Conservation (phyloP, 148 eudicot species). For the Agrostemma githago region DNA sequence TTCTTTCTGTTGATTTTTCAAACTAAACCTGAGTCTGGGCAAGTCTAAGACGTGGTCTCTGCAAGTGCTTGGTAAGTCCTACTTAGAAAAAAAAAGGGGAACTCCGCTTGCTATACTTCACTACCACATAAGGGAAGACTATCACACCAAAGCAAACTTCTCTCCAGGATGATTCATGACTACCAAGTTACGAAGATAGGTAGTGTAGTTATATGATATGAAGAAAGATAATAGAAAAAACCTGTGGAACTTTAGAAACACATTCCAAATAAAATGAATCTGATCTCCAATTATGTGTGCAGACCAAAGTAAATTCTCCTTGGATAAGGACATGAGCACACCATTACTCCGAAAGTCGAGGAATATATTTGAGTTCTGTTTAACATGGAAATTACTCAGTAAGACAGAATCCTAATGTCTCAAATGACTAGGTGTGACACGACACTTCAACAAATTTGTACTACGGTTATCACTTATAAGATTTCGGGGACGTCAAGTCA, state of each 20-base stretch:
- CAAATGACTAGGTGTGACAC: not conserved
- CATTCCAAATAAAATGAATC: constrained; percentile 64
- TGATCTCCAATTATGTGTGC: constrained; percentile 64
- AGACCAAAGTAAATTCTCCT: constrained; percentile 44
- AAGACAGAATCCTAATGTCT: not conserved
- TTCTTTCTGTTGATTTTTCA: not conserved
- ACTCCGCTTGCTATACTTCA: not conserved
- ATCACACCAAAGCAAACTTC: not conserved
- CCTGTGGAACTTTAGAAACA: constrained; percentile 88
- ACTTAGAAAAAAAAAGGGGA: not conserved
- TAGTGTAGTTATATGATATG: not conserved
- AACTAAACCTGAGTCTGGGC: not conserved
- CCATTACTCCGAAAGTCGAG: constrained; percentile 56
- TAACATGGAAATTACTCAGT: constrained; percentile 8
- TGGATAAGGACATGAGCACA: constrained; percentile 49
- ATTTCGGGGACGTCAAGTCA: not conserved
- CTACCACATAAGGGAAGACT: not conserved
- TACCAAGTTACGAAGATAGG: not conserved
- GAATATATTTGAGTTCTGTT: constrained; percentile 52
- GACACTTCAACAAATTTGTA: too few species aligned
- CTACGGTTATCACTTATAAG: not conserved
- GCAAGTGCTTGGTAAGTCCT: constrained; percentile 2
- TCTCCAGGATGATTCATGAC: not conserved
- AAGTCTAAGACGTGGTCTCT: not conserved
- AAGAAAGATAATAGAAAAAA: constrained; percentile 30